Evolutionary conservation across 257 asterid species (phyloP).

Genomic region (Striga asiatica): DNA sequence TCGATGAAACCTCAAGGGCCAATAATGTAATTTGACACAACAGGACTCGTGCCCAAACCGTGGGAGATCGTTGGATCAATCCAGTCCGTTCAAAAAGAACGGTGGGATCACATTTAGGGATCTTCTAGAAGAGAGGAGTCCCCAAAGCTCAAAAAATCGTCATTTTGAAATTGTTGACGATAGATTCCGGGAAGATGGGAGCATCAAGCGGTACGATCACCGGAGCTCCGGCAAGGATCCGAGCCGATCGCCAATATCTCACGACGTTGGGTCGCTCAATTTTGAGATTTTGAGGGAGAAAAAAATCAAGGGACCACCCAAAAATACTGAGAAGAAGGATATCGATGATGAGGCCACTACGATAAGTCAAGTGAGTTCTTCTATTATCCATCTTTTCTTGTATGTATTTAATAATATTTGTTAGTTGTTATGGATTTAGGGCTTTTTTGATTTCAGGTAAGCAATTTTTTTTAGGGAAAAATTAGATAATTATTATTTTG

Average conservation of each 20-base stretch:
- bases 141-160: slow-evolving; percentile 25
- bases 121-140: slow-evolving; percentile 50
- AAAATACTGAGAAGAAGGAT: slow-evolving; percentile 21
- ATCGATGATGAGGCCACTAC: slow-evolving; percentile 24
- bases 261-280: slow-evolving; percentile 14
- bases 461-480: too few relatives aligned
- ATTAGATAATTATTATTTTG: too few relatives aligned
- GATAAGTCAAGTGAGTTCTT: slow-evolving; percentile 31
- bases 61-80: slow-evolving; percentile 26
- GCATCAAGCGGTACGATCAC: slow-evolving; percentile 30
- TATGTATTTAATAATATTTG: too few relatives aligned
- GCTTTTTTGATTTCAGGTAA: too few relatives aligned
- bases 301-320: slow-evolving; percentile 32
- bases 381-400: too few relatives aligned
- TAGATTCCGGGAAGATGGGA: slow-evolving; percentile 70
- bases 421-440: too few relatives aligned
- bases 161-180: slow-evolving; percentile 86
- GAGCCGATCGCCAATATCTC: slow-evolving; percentile 42
- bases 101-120: slow-evolving; percentile 27
- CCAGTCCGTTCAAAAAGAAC: slow-evolving; percentile 11
- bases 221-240: slow-evolving; percentile 21
- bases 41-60: too few relatives aligned
- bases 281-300: slow-evolving; percentile 39
- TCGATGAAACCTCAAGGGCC: background rate
- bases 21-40: background rate